These are phyloP conservation scores for Pleodorina starrii DNA, from an alignment of 139 green algal genomes.

Conservation along the genomic window DNA sequence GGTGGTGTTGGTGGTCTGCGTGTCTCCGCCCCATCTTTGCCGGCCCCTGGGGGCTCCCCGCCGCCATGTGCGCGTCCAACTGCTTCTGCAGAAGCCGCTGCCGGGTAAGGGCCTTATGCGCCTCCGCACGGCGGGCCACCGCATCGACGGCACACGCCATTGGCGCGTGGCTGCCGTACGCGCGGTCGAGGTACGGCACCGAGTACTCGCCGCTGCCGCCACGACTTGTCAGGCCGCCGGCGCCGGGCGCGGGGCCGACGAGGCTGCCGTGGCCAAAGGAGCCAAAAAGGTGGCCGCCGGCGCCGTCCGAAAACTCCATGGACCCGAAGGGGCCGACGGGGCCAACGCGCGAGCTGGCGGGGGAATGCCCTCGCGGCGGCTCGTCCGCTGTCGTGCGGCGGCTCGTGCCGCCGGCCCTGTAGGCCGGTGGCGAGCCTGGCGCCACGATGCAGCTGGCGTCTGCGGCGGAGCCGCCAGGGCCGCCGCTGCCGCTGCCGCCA, in stretches of 20 bases:
- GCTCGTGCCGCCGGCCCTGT: not conserved
- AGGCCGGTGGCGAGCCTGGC: not conserved
- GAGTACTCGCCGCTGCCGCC: not conserved
- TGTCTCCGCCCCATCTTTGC: too few species aligned
- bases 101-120: constrained; percentile 43
- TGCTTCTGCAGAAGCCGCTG: constrained; percentile 27
- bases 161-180: constrained; percentile 11
- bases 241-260: too few species aligned
- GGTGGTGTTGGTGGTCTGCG: not conserved
- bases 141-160: constrained; percentile 28
- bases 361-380: too few species aligned
- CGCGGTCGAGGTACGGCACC: constrained; percentile 30
- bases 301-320: not conserved
- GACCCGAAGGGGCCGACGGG: not conserved
- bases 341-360: too few species aligned
- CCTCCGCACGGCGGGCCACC: constrained; percentile 28
- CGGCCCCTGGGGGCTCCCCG: not conserved
- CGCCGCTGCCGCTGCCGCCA: not conserved
- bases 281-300: not conserved
- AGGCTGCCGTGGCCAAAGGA: not conserved
- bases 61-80: not conserved
- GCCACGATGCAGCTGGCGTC: not conserved
- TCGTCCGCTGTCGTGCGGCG: too few species aligned
- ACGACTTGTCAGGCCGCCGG: not conserved
- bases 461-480: not conserved